These are phyloP conservation scores for Colletotrichum karsti DNA, from an alignment of 2,329 filamentous ascomycete species.

Conservation along the genomic window DNA sequence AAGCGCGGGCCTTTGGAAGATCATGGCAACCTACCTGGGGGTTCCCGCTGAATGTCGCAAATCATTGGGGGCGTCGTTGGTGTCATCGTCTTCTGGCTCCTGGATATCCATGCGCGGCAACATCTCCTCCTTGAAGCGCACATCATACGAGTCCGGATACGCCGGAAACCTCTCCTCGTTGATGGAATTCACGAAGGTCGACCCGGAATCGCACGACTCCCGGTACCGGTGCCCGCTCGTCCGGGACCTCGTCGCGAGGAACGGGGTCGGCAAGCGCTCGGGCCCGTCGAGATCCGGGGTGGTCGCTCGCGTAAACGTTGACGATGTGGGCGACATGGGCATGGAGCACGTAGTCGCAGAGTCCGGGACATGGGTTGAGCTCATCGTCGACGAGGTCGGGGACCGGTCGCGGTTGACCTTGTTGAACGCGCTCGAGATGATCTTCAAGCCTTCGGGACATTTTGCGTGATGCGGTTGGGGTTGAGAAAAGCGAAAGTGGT, in stretches of 20 bases:
- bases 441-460: constrained; percentile 28
- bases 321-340: constrained; percentile 31
- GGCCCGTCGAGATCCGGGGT: constrained; percentile 27
- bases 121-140: constrained; percentile 38
- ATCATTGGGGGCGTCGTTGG: constrained; percentile 7
- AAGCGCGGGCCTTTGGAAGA: neutral
- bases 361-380: constrained; percentile 46
- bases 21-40: constrained; percentile 13
- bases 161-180: constrained; percentile 22
- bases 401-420: constrained; percentile 36
- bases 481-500: constrained; percentile 12
- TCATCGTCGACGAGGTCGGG: constrained; percentile 45
- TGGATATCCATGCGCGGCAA: constrained; percentile 34
- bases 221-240: constrained; percentile 19
- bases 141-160: constrained; percentile 13
- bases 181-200: constrained; percentile 40
- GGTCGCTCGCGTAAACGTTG: constrained; percentile 30
- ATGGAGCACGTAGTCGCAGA: constrained; percentile 47
- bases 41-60: constrained; percentile 13
- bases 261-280: constrained; percentile 21
- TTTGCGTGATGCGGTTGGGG: constrained; percentile 9
- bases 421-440: constrained; percentile 16
- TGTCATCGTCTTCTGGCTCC: constrained; percentile 11
- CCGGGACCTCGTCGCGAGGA: constrained; percentile 8
- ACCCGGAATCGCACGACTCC: constrained; percentile 44